Evolutionary conservation across 345 rosid genomes (phyloP).

Genomic region (Lumnitzera littorea): DNA sequence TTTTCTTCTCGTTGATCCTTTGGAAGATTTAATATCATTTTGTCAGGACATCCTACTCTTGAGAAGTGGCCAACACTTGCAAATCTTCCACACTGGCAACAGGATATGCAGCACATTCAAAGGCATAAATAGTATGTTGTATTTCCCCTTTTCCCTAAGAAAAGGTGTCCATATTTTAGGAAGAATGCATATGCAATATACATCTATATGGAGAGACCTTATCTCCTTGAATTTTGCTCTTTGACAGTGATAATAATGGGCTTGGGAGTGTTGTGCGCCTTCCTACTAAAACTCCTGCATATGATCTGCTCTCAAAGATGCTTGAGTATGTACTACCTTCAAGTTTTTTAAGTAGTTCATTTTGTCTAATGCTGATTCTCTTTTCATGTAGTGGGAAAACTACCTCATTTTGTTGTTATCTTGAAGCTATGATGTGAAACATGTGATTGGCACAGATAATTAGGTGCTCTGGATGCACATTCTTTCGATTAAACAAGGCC

Average conservation of each 20-base stretch:
- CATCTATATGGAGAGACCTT: neutral
- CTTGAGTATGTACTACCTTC: constrained; percentile 35
- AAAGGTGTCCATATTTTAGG: neutral
- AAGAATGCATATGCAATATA: neutral
- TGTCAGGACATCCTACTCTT: constrained; percentile 69
- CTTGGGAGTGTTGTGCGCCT: constrained; percentile 73
- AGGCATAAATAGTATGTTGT: constrained; percentile 46
- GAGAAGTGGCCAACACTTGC: constrained; percentile 94
- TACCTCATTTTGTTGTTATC: too few relatives aligned
- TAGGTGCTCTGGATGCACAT: too few relatives aligned
- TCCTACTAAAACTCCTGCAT: constrained; percentile 51
- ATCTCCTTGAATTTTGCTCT: neutral
- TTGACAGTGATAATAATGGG: constrained; percentile 40
- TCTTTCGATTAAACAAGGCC: too few relatives aligned
- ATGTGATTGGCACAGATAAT: too few relatives aligned
- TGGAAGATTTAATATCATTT: neutral
- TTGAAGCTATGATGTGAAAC: too few relatives aligned
- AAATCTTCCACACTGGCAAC: constrained; percentile 86
- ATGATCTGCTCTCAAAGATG: constrained; percentile 86
- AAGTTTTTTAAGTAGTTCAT: neutral
- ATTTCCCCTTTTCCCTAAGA: neutral
- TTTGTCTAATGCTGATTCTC: too few relatives aligned
- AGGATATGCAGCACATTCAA: constrained; percentile 74
- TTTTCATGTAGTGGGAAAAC: too few relatives aligned
- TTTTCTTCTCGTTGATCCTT: neutral